Evolutionary conservation across 306 rosid genomes (phyloP), one percentile per base, ranked within the genome.

Genomic region (Argentina anserina): DNA sequence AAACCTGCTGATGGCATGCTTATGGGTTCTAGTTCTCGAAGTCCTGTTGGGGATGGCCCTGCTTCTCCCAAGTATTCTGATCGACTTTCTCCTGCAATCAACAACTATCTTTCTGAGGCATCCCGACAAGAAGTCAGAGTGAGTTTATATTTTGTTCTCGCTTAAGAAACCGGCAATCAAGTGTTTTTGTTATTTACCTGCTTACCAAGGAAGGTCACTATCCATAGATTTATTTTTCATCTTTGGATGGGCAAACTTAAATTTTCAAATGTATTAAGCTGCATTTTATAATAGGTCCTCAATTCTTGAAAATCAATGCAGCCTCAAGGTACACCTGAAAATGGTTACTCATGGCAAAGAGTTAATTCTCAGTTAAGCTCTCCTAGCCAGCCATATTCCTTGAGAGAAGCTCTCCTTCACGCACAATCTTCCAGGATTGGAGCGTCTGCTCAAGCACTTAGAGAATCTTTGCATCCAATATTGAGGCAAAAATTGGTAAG

Each of bases 361-460:
- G 96, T 91, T 34, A 93, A 91, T 83, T 93, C 97, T 67, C 98
- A 93, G 86, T 80, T 93, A 69, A 91, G 97, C 84, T 93, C 98
- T 72, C 97, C 98, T 42, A 91, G 92, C 80, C 98, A 93, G 89
- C 98, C 98, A 42, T 94, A 94, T 83, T 94, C 98, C 79, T 86
- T 94, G 81, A 89, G 98, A 85, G 98, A 94, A 86, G 98, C 98
- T 68, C 89, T 94, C 12, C 97, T 97, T 82, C 98, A 94, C 77
- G 98, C 96, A 74, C 97, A 94, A 83, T 94, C 97, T 76, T 94
- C 98, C 83, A 86, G 98, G 86, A 94, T 91, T 84, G 98, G 98
- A 73, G 97, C 98, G 76, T 94, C 97, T 72, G 92, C 97, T 34
- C 98, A 94, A 83, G 98, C 98, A 50, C 92, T 94, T 58, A 84